These are phyloP conservation scores for Syncephalastrum racemosum DNA, from an alignment of 371 early-diverging fungal genomes.

Conservation along the genomic window DNA sequence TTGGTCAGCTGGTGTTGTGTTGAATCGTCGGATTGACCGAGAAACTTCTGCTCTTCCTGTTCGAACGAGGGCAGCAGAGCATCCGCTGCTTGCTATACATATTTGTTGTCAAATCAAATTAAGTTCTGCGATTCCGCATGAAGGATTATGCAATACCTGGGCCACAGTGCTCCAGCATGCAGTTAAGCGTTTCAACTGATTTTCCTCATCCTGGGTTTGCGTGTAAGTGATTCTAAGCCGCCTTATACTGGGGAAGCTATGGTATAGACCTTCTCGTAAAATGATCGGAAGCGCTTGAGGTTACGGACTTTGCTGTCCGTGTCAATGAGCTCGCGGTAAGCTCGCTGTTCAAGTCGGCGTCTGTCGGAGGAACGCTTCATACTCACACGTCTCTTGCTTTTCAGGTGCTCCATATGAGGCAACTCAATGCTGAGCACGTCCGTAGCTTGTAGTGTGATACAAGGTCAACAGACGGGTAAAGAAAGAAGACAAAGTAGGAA, in stretches of 20 bases:
- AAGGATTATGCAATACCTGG: constrained; percentile 11
- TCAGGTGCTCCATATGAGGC: neutral
- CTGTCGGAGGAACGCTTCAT: too few relatives aligned
- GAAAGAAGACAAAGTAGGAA: neutral
- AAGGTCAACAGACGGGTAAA: neutral
- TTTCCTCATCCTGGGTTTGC: constrained; percentile 9
- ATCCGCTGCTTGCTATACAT: constrained; percentile 3
- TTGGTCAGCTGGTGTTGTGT: neutral
- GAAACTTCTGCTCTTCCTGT: constrained; percentile 5
- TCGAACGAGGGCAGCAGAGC: neutral
- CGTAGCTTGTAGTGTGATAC: neutral
- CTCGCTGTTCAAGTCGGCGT: neutral
- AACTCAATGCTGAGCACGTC: neutral
- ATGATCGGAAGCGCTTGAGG: neutral
- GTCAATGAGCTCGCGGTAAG: neutral
- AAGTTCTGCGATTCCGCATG: constrained; percentile 1
- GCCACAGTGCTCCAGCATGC: constrained; percentile 15
- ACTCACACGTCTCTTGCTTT: neutral
- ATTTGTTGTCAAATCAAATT: neutral
- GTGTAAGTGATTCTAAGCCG: neutral
- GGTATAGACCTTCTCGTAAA: constrained; percentile 1
- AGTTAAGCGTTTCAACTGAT: constrained; percentile 10
- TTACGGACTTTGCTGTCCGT: neutral
- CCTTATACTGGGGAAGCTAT: neutral
- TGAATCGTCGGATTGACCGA: neutral